Evolutionary conservation across 129 eudicot species (phyloP), one percentile per base, ranked within the genome.

Genomic region (Oenanthe sinensis): DNA sequence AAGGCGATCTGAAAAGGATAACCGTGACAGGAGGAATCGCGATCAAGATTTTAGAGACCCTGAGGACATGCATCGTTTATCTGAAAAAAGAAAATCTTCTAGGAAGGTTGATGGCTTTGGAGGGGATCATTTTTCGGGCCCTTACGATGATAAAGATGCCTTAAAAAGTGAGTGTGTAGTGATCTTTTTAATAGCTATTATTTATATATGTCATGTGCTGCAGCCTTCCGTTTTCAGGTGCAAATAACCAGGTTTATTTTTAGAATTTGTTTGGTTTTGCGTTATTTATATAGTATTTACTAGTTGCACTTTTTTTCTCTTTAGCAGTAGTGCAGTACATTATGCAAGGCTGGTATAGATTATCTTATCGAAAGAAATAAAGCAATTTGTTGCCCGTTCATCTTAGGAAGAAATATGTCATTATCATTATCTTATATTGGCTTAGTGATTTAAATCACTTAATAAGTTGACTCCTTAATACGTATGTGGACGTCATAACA

Each of bases 81-180:
- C 87, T 60, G 94, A 87, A 17, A 94, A 90, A 85, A 84, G 87
- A 71, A 94, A 91, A 82, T 83, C 92, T 83, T 87, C 96, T 58
- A 89, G 97, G 12, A 94, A 91, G 88, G 93, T 81, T 77, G 98
- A 88, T 60, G 94, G 90, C 71, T 90, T 89, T 83, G 94, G 90
- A 73, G 90, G 88, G 20, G 81, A 79, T 72, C 81, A 90, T 30
- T 81, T 75, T 82, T 85, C 82, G 49, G 84, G 87, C 54, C 85
- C 97, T 30, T 82, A 76, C 82, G 93, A 91, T 71, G 98, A 94
- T 69, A 91, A 90, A 82, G 92, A 87, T 81, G 83, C 90, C 71
- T 77, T 91, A 60, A 94, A 83, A 91, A 91, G 98, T 94, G 90
- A 91, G 98, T 91, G 36, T 28, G 54, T 71, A 22, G 45, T 60